Evolutionary conservation across 2,329 filamentous ascomycete genomes (phyloP).

Genomic region (Pseudogymnoascus sp.): DNA sequence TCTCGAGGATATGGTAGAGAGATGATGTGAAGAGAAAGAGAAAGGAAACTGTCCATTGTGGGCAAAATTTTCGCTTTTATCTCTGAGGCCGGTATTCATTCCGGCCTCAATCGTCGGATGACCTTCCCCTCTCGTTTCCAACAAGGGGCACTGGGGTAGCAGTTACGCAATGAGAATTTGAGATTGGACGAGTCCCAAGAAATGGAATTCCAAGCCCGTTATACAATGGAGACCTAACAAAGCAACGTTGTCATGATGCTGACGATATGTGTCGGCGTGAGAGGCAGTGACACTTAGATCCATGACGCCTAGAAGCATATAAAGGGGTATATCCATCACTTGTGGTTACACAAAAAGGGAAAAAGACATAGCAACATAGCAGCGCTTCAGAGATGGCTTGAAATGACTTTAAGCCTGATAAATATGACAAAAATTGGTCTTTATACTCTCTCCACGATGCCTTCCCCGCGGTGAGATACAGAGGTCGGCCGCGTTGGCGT

Average conservation of each 20-base stretch:
- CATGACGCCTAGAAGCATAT: not conserved
- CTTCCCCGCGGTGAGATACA: not conserved
- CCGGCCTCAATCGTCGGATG: conserved; percentile 6
- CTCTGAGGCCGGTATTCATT: conserved; percentile 8
- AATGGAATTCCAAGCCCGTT: not conserved
- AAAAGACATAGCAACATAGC: not conserved
- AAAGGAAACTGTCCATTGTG: not conserved
- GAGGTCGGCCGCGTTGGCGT: not conserved
- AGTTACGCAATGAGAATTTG: not conserved
- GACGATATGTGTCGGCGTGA: not conserved
- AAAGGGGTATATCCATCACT: not conserved
- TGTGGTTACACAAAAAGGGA: not conserved
- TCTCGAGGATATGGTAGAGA: not conserved
- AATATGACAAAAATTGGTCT: not conserved
- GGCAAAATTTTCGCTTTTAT: conserved; percentile 3
- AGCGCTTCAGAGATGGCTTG: not conserved
- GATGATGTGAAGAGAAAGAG: not conserved
- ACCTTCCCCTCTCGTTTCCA: not conserved
- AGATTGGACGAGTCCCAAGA: not conserved
- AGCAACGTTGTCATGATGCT: not conserved
- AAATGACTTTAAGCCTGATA: not conserved
- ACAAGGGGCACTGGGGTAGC: not conserved
- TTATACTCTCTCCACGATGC: not conserved
- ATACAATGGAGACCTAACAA: not conserved
- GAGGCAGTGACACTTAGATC: not conserved